Percentiles rank a stretch among this genome's conserved stretches.
phyloP scores from a whole-genome alignment of 2,329 filamentous ascomycete species.

The Xylaria sp. region DNA sequence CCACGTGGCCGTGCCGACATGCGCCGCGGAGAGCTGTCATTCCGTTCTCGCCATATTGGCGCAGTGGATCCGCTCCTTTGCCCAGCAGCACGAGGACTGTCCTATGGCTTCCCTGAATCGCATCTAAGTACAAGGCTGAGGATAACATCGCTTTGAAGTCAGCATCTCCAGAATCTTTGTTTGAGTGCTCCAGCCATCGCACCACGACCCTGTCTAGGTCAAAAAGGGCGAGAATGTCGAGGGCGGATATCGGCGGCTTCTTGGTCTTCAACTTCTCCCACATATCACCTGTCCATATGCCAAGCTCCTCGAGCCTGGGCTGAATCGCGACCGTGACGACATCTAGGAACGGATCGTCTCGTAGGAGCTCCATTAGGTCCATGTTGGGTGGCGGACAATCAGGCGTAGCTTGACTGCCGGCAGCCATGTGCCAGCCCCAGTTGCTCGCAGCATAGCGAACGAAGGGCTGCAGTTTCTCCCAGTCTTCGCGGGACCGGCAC shows the following conservation, averaged over 20 bases:
- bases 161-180: neutral
- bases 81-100: neutral
- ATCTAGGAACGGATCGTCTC: slow-evolving; percentile 20
- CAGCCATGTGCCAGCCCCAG: slow-evolving; percentile 25
- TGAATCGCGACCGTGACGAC: slow-evolving; percentile 8
- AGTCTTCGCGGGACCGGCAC: slow-evolving; percentile 11
- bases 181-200: neutral
- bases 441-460: slow-evolving; percentile 21
- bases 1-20: neutral
- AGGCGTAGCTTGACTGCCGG: slow-evolving; percentile 6
- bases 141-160: neutral
- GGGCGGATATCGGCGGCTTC: slow-evolving; percentile 18
- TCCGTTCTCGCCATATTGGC: neutral
- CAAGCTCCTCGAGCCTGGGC: neutral
- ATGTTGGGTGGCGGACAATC: slow-evolving; percentile 20
- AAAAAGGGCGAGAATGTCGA: slow-evolving; percentile 20
- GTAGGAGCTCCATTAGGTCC: slow-evolving; percentile 15
- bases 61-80: slow-evolving; percentile 9
- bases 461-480: slow-evolving; percentile 12
- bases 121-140: neutral
- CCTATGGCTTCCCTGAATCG: neutral
- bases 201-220: slow-evolving; percentile 6
- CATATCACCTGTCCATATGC: neutral
- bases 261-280: slow-evolving; percentile 13
- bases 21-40: slow-evolving; percentile 4